Evolutionary conservation across 805 yeast genomes (phyloP).

Genomic region (Saturnispora zaruensis): DNA sequence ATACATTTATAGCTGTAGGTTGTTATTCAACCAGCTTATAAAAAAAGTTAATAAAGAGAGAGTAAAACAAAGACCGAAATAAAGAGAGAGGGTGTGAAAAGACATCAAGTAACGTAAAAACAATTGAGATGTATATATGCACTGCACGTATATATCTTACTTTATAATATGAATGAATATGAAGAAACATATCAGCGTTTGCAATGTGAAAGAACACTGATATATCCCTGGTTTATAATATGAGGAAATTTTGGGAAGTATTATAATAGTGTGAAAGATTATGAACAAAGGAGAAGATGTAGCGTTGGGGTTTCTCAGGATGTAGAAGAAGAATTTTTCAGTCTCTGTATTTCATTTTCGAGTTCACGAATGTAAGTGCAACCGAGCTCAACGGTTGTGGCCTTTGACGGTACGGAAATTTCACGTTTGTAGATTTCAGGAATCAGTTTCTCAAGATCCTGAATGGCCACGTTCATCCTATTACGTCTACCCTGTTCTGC

Average conservation of each 20-base stretch:
- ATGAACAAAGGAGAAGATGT: not conserved
- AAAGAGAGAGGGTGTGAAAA: not conserved
- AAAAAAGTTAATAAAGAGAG: not conserved
- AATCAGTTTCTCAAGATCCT: constrained; percentile 59
- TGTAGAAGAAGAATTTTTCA: constrained; percentile 22
- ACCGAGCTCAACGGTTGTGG: constrained; percentile 91
- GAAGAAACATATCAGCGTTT: not conserved
- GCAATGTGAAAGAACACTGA: not conserved
- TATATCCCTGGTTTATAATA: not conserved
- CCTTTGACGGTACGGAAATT: constrained; percentile 73
- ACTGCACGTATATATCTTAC: not conserved
- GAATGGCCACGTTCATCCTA: constrained; percentile 80
- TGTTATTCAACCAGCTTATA: not conserved
- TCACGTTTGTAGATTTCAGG: constrained; percentile 52
- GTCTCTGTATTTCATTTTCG: constrained; percentile 28
- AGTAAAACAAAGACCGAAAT: not conserved
- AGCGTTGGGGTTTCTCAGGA: not conserved
- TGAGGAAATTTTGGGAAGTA: not conserved
- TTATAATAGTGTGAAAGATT: not conserved
- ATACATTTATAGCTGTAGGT: not conserved
- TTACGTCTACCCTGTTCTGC: constrained; percentile 97
- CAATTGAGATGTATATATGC: not conserved
- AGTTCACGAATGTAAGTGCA: constrained; percentile 53
- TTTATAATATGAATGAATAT: not conserved
- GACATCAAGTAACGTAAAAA: not conserved